Conservation (phyloP, 2,329 filamentous ascomycete species). For the Xylariaceae sp. region DNA sequence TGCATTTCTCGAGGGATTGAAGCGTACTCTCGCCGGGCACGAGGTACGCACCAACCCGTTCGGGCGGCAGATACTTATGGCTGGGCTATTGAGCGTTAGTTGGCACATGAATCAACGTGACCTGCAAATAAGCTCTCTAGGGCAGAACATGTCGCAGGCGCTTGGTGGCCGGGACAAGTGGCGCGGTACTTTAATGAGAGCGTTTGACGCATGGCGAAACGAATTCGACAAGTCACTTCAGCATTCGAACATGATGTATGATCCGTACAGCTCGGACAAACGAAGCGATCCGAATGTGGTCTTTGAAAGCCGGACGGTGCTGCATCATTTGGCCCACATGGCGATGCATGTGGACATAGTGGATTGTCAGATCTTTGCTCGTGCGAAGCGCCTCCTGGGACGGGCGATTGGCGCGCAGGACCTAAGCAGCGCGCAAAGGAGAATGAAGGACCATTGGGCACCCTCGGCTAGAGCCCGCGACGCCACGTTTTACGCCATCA, state of each 20-base stretch:
- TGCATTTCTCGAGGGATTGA: conserved; percentile 86
- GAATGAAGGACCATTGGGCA: conserved; percentile 88
- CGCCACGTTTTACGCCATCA: conserved; percentile 86
- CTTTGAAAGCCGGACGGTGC: conserved; percentile 81
- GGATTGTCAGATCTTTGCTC: conserved; percentile 94
- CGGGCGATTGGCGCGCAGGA: conserved; percentile 80
- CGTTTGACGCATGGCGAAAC: conserved; percentile 89
- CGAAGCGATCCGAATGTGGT: conserved; percentile 62
- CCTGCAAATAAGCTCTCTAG: conserved; percentile 83
- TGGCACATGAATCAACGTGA: conserved; percentile 98
- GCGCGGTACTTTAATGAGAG: conserved; percentile 76
- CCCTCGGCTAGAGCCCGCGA: conserved; percentile 83
- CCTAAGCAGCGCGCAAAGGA: conserved; percentile 70
- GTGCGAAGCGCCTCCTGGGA: conserved; percentile 78
- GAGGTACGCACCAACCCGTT: conserved; percentile 89
- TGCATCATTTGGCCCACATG: conserved; percentile 95
- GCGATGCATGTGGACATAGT: conserved; percentile 96
- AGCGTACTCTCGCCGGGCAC: conserved; percentile 80
- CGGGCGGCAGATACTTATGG: conserved; percentile 89
- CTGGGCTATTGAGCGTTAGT: conserved; percentile 84
- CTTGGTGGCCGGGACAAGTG: conserved; percentile 88
- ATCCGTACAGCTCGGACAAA: conserved; percentile 56
- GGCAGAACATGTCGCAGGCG: conserved; percentile 64
- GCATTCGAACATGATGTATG: conserved; percentile 49
- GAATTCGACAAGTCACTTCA: conserved; percentile 82